phyloP scores from a whole-genome alignment of 2,329 filamentous ascomycete species.

The Cladorrhinum sp. region DNA sequence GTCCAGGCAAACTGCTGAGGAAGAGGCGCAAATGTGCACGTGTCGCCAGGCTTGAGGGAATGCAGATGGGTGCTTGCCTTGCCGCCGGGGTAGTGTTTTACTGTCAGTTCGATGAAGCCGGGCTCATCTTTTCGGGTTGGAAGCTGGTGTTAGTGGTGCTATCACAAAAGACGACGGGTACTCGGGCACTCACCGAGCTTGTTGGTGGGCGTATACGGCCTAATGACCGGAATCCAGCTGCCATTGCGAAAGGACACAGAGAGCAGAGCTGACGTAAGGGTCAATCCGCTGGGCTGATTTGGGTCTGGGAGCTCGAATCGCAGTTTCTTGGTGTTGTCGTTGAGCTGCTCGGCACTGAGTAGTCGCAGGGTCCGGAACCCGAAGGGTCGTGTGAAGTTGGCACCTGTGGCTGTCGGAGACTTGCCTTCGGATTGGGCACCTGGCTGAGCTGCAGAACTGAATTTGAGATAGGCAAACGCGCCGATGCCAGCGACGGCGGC shows the following conservation, averaged over 20 bases:
- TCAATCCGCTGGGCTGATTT: constrained; percentile 46
- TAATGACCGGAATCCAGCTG: constrained; percentile 54
- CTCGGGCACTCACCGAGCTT: constrained; percentile 40
- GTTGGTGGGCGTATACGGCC: constrained; percentile 66
- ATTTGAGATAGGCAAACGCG: constrained; percentile 23
- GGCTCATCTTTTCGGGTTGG: constrained; percentile 44
- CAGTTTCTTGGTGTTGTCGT: constrained; percentile 57
- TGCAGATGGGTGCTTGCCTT: constrained; percentile 65
- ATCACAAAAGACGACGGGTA: neutral
- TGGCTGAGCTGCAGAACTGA: neutral
- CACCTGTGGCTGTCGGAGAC: constrained; percentile 21
- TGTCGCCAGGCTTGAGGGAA: constrained; percentile 59
- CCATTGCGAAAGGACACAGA: constrained; percentile 59
- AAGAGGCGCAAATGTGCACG: constrained; percentile 52
- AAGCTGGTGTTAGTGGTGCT: neutral
- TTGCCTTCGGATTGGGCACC: constrained; percentile 13
- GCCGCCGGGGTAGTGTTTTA: constrained; percentile 67
- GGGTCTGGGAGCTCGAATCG: constrained; percentile 53
- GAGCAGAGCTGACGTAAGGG: constrained; percentile 55
- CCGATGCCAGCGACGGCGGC: constrained; percentile 28
- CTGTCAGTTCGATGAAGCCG: constrained; percentile 60
- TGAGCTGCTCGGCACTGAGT: constrained; percentile 51
- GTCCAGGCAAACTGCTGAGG: constrained; percentile 55
- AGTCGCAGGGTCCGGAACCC: constrained; percentile 48
- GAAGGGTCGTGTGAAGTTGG: constrained; percentile 17